A percentile compares a stretch with the other conserved stretches of the same genome.
These are phyloP conservation scores for Russula earlei DNA, from an alignment of 768 basidiomycete genomes.

Conservation along the genomic window DNA sequence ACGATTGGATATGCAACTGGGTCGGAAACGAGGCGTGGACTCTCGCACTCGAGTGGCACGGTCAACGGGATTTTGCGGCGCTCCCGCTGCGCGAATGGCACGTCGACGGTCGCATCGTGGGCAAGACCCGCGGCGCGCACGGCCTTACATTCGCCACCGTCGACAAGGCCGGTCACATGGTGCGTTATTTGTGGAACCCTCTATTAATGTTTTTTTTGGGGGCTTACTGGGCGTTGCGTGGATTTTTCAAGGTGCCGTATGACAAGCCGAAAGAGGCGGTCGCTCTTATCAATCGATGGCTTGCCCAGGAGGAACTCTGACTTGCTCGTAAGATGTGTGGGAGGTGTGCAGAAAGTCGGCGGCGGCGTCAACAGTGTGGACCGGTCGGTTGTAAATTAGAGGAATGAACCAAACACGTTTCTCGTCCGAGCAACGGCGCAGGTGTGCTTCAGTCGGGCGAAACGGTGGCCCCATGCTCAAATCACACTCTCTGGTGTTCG, in stretches of 20 bases:
- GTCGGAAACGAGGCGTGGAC: conserved; percentile 58
- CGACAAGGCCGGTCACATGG: conserved; percentile 69
- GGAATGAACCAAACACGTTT: no score
- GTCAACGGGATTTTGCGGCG: conserved; percentile 36
- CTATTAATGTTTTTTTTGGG: neutral
- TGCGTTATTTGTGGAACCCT: conserved; percentile 19
- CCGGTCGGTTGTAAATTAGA: no score
- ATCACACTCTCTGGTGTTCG: no score
- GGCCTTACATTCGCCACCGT: conserved; percentile 56
- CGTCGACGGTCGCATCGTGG: conserved; percentile 43
- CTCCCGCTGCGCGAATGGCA: conserved; percentile 43
- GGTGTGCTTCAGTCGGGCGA: neutral
- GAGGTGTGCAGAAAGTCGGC: no score
- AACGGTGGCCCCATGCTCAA: no score
- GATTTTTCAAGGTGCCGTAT: conserved; percentile 40
- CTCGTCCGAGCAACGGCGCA: neutral
- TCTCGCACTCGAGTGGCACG: conserved; percentile 50
- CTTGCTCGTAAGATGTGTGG: no score
- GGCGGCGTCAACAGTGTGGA: no score
- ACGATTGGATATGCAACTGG: conserved; percentile 54
- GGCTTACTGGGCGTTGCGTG: neutral
- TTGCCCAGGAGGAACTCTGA: conserved; percentile 24
- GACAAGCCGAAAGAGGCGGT: conserved; percentile 52
- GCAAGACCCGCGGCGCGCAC: conserved; percentile 42
- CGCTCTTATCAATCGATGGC: conserved; percentile 41